A percentile compares a stretch with the other conserved stretches of the same genome.
These are phyloP conservation scores for Tulasnella sp. DNA, from an alignment of 768 basidiomycete species.

Conservation along the genomic window DNA sequence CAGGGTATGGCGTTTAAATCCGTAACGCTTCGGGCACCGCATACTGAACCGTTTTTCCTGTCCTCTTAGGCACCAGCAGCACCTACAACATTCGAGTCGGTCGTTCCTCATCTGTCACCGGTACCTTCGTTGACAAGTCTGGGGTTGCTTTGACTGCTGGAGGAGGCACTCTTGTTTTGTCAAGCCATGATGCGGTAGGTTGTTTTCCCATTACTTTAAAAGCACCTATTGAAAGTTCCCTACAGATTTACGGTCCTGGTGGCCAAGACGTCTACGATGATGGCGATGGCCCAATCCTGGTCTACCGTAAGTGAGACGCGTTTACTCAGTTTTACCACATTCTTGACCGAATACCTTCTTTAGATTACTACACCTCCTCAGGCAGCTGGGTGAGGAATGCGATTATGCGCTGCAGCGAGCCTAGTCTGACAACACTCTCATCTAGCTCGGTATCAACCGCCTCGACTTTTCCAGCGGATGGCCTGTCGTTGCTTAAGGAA, in stretches of 20 bases:
- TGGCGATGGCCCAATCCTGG: conserved; percentile 46
- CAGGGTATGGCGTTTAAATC: conserved; percentile 38
- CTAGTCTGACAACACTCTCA: conserved; percentile 27
- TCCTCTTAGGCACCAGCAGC: conserved; percentile 37
- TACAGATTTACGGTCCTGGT: conserved; percentile 50
- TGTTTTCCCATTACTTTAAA: background rate
- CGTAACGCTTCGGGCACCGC: background rate
- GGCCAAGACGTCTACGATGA: conserved; percentile 50
- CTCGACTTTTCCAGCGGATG: conserved; percentile 51
- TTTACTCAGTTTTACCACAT: background rate
- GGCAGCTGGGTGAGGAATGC: conserved; percentile 28
- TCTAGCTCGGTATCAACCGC: conserved; percentile 47
- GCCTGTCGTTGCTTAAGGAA: conserved; percentile 42
- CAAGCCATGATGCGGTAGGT: conserved; percentile 10
- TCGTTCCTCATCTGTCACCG: conserved; percentile 44
- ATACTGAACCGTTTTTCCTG: background rate
- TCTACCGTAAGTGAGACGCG: conserved; percentile 46
- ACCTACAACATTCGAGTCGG: conserved; percentile 62
- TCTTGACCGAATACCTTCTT: background rate
- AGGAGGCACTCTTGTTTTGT: conserved; percentile 46
- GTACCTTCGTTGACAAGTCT: conserved; percentile 48
- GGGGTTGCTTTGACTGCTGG: conserved; percentile 49
- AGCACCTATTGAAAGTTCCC: conserved; percentile 35
- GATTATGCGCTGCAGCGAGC: background rate
- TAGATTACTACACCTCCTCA: conserved; percentile 52